These are phyloP conservation scores for Pichia sp. DNA, from an alignment of 1,139 yeast species.

Conservation along the genomic window DNA sequence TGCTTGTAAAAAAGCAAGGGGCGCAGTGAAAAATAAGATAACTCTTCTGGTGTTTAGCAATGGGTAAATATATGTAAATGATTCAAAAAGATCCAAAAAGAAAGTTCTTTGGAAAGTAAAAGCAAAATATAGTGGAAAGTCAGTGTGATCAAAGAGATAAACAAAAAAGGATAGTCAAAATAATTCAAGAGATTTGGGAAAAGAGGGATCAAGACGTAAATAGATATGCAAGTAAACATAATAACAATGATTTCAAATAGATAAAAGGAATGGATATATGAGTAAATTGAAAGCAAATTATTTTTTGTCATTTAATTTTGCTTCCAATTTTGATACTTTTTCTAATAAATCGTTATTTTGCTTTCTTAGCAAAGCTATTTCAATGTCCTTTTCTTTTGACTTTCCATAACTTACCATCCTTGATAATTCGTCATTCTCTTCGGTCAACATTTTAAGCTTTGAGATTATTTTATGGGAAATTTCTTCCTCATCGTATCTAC, in stretches of 20 bases:
- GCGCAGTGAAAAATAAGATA: neutral
- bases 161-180: neutral
- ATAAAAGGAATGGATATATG: neutral
- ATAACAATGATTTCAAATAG: neutral
- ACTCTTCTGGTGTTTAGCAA: neutral
- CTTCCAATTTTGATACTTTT: slow-evolving; percentile 31
- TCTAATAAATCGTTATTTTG: slow-evolving; percentile 45
- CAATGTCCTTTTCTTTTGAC: slow-evolving; percentile 65
- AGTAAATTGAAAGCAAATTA: neutral
- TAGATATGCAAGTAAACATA: neutral
- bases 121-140: slow-evolving; percentile 1
- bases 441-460: slow-evolving; percentile 56
- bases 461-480: slow-evolving; percentile 70
- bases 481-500: slow-evolving; percentile 69
- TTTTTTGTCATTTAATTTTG: slow-evolving; percentile 23
- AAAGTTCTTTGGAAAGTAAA: neutral
- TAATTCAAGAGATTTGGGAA: neutral
- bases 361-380: slow-evolving; percentile 54
- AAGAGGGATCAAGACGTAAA: neutral
- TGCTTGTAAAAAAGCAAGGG: neutral
- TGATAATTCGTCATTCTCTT: slow-evolving; percentile 69
- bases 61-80: neutral
- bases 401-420: slow-evolving; percentile 69
- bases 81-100: neutral
- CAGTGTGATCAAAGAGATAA: neutral